Percentiles rank a stretch among this genome's conserved stretches.
Conservation (phyloP, 345 rosid species). For the Murraya koenigii region DNA sequence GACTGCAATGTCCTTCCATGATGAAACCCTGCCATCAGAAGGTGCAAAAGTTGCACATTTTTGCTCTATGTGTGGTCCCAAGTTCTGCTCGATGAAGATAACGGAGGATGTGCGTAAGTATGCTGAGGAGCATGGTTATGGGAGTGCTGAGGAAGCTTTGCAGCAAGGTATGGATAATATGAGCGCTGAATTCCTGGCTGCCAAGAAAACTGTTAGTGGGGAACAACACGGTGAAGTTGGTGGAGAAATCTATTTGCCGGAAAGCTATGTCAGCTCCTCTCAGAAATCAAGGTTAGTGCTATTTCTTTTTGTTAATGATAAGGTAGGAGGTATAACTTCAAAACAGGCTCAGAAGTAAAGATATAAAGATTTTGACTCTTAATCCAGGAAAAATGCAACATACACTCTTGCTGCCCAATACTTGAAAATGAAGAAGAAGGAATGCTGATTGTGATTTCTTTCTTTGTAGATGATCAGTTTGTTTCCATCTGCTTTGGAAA, state of each 20-base stretch:
- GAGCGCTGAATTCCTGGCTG: constrained; percentile 89
- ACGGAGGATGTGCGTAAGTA: constrained; percentile 96
- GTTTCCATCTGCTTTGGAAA: not conserved
- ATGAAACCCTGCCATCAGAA: constrained; percentile 94
- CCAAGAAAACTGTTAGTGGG: constrained; percentile 87
- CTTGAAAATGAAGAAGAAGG: not conserved
- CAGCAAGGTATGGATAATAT: constrained; percentile 88
- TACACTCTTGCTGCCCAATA: not conserved
- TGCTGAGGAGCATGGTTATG: constrained; percentile 97
- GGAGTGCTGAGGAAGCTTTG: constrained; percentile 86
- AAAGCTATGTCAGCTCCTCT: constrained; percentile 45
- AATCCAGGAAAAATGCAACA: not conserved
- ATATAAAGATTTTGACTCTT: not conserved
- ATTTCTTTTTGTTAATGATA: not conserved
- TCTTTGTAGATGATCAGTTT: not conserved
- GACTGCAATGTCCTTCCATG: constrained; percentile 98
- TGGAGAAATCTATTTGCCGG: constrained; percentile 93
- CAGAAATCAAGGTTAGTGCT: constrained; percentile 50
- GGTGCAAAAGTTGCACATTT: constrained; percentile 99
- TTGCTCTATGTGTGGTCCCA: constrained; percentile 99
- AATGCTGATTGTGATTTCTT: not conserved
- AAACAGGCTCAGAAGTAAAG: not conserved
- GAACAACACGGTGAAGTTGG: constrained; percentile 98
- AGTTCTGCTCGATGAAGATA: constrained; percentile 99
- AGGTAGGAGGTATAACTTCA: not conserved